Evolutionary conservation across 2,329 filamentous ascomycete species (phyloP), one percentile per base, ranked within the genome.

Genomic region (Fusarium coffeatum): DNA sequence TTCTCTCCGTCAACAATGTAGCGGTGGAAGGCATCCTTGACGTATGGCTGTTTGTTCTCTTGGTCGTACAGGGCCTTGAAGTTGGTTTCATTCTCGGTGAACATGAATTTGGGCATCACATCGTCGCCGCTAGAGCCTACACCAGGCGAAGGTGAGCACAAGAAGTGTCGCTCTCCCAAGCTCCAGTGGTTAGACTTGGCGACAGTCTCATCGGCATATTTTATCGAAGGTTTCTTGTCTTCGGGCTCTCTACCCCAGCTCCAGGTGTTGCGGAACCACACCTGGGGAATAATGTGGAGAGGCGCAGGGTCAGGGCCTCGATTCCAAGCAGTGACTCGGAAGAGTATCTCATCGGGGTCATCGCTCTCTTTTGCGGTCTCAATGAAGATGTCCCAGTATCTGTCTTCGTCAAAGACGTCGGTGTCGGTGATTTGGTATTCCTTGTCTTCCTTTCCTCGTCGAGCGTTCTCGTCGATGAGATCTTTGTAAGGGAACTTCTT

Each of bases 181-280:
- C 89, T 91, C 78, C 89, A 85, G 77, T 98, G 95, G 32, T 88
- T 89, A n/a, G 93, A 92, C 76, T 92, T 90, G 58, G 89, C 90
- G 57, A 90, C 86, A 49, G 90, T 89, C 28, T 92, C 88, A 25
- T 85, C 87, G 27, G 89, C 82, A 68, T 89, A 86, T 54, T 86
- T 84, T 66, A 98, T 92, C n/a, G 85, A 89, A 0, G 95, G 96
- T 81, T 97, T 97, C 78, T 90, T 90, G 53, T 92, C 88, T 30
- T 86, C 83, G 13, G 89, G 79, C 76, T 97, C 93, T 68, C 92
- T 88, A 23, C 94, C 95, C 95, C 95, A 98, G 41, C 92, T 89
- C 96, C 96, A 98, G 5, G 94, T 98, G 80, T 98, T 98, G 70
- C 95, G 90, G 84, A 98, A 98, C 93, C 94, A 98, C 55, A 97